A percentile compares a stretch with the other conserved stretches of the same genome.
Conservation (phyloP, 805 yeast genomes). For the Yarrowia sp. region DNA sequence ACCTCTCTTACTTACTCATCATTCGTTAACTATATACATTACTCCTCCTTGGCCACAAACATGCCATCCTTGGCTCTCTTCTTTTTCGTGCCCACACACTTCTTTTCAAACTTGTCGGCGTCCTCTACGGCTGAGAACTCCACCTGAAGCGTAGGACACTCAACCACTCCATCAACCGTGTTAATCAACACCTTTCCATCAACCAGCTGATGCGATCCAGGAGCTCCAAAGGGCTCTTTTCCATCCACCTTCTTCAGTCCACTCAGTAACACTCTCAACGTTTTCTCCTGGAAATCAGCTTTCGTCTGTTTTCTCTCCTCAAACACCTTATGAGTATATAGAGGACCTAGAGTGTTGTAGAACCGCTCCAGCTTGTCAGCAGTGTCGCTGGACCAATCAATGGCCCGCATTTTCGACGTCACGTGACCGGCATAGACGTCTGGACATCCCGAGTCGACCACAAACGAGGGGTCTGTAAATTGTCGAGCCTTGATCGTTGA, state of each 20-base stretch:
- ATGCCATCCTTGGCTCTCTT: constrained; percentile 60
- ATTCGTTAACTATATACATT: neutral
- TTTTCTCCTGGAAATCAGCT: constrained; percentile 18
- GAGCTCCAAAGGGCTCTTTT: neutral
- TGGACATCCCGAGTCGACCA: constrained; percentile 43
- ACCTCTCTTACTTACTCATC: too few relatives aligned
- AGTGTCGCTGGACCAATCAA: constrained; percentile 56
- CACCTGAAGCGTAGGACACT: constrained; percentile 46
- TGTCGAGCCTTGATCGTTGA: constrained; percentile 53
- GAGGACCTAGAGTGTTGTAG: constrained; percentile 10
- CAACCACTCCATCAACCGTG: constrained; percentile 19
- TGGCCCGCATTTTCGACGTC: constrained; percentile 52
- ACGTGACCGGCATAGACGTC: constrained; percentile 68
- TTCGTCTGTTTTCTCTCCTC: constrained; percentile 21
- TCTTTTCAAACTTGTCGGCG: constrained; percentile 63
- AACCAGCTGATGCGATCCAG: neutral
- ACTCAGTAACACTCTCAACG: constrained; percentile 2
- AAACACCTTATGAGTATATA: constrained; percentile 21
- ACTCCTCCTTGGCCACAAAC: neutral
- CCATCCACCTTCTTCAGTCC: constrained; percentile 19
- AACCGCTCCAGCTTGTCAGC: constrained; percentile 19
- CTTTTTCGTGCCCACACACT: constrained; percentile 78
- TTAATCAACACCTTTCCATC: constrained; percentile 2
- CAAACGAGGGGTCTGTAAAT: constrained; percentile 43
- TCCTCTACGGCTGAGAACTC: constrained; percentile 57